Base-by-base conservation (phyloP, 2,329 filamentous ascomycete genomes). In the Colletotrichum spinosum region DNA sequence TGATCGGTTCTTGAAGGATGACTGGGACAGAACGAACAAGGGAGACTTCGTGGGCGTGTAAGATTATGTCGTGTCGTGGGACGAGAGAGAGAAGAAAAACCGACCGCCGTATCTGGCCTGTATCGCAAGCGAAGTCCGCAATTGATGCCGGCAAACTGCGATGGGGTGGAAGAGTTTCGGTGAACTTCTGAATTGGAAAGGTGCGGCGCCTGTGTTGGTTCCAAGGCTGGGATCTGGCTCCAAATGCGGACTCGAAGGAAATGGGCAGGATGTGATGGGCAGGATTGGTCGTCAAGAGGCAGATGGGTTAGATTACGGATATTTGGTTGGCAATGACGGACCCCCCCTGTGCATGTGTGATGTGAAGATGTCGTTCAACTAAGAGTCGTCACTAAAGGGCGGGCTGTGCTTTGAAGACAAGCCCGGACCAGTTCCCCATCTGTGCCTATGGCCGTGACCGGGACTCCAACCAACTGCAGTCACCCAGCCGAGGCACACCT, bases 281-380 rank as follows among this genome's bases (percentile, higher is more conserved):
- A 25, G 25, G 25, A 25, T 1, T 25, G 25, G 25, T 1, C 25
- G 25, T 25, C 25, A 25, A 25, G 25, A 25, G 25, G 25, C 25
- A 25, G 25, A 25, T 25, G 25, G 25, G 25, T 25, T 25, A 25
- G 25, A 25, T 25, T 25, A 25, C 17, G 17, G 17, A 17, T 17
- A 17, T 4, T 25, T 25, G 25, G 25, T 25, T 25, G 25, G 25
- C 25, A 25, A 25, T 5, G 25, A 25, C 25, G 25, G 25, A 25
- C 25, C 25, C 25, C 25, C 25, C 25, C 25, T 25, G 25, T 25
- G 25, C 25, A 25, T 25, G 2, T n/a, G 37, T 10, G 50, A 44
- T 56, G 63, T 53, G 52, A 62, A 52, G 63, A 66, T 66, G 63
- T 63, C 59, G 63, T 66, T 54, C 59, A 62, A 66, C 53, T 60